phyloP scores from a whole-genome alignment of 2,329 filamentous ascomycete species.

The Phoma sp. region DNA sequence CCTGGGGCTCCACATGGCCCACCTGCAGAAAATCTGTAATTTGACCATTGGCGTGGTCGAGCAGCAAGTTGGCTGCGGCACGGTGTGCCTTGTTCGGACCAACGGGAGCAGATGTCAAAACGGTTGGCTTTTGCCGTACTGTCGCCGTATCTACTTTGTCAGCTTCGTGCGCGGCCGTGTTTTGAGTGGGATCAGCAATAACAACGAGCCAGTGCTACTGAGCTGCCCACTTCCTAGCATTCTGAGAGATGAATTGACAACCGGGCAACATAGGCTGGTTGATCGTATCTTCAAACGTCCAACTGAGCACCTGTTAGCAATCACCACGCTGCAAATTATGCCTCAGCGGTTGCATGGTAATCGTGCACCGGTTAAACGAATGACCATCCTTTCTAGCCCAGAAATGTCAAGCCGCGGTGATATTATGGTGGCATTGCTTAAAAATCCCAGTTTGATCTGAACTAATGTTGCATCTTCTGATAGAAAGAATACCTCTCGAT shows the following conservation, averaged over 20 bases:
- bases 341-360: constrained; percentile 1
- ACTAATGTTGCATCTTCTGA: neutral
- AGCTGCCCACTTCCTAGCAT: neutral
- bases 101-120: constrained; percentile 27
- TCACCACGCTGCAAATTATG: neutral
- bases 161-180: constrained; percentile 8
- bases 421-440: constrained; percentile 23
- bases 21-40: constrained; percentile 17
- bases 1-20: constrained; percentile 18
- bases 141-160: constrained; percentile 9
- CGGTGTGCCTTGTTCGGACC: constrained; percentile 24
- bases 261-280: too few relatives aligned
- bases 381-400: constrained; percentile 4
- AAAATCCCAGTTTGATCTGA: neutral
- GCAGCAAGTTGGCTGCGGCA: constrained; percentile 23
- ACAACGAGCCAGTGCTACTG: neutral
- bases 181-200: neutral
- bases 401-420: constrained; percentile 11
- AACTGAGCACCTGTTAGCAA: neutral
- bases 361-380: constrained; percentile 11
- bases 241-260: too few relatives aligned
- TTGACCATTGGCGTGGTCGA: constrained; percentile 22
- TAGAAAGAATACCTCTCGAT: neutral
- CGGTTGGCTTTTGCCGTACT: constrained; percentile 21
- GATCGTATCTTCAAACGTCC: neutral